phyloP scores from a whole-genome alignment of 2,329 filamentous ascomycete species.

The Graphilbum fragrans region DNA sequence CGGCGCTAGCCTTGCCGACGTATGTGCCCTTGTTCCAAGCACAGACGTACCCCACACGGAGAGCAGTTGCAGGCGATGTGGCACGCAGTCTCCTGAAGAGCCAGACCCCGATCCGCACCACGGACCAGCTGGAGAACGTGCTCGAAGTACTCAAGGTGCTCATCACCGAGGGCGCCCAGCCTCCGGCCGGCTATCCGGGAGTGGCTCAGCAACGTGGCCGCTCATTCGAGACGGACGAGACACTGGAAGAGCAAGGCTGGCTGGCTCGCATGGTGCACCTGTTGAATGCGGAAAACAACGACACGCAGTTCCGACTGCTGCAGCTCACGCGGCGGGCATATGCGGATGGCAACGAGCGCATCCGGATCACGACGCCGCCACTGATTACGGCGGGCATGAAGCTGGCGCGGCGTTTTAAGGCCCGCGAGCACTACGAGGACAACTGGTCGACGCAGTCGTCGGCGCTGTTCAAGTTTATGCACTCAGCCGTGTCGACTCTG shows the following conservation, averaged over 20 bases:
- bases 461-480: slow-evolving; percentile 89
- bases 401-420: slow-evolving; percentile 77
- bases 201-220: slow-evolving; percentile 59
- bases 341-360: slow-evolving; percentile 83
- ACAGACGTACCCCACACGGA: slow-evolving; percentile 83
- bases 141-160: slow-evolving; percentile 81
- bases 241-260: slow-evolving; percentile 96
- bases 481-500: slow-evolving; percentile 72
- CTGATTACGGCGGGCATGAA: slow-evolving; percentile 84
- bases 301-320: slow-evolving; percentile 86
- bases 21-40: slow-evolving; percentile 84
- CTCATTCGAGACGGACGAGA: slow-evolving; percentile 81
- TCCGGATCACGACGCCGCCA: slow-evolving; percentile 89
- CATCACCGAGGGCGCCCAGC: slow-evolving; percentile 83
- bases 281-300: slow-evolving; percentile 72
- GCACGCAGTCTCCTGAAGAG: slow-evolving; percentile 72
- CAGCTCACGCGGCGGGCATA: slow-evolving; percentile 82
- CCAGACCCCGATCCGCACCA: slow-evolving; percentile 65
- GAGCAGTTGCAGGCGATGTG: slow-evolving; percentile 84
- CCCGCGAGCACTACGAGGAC: slow-evolving; percentile 69
- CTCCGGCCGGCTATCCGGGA: slow-evolving; percentile 73
- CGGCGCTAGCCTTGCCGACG: slow-evolving; percentile 82
- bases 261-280: slow-evolving; percentile 85
- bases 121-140: slow-evolving; percentile 75
- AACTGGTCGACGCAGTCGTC: slow-evolving; percentile 55